Evolutionary conservation across 2,329 filamentous ascomycete genomes (phyloP).

Genomic region (Elsinoe perseae): DNA sequence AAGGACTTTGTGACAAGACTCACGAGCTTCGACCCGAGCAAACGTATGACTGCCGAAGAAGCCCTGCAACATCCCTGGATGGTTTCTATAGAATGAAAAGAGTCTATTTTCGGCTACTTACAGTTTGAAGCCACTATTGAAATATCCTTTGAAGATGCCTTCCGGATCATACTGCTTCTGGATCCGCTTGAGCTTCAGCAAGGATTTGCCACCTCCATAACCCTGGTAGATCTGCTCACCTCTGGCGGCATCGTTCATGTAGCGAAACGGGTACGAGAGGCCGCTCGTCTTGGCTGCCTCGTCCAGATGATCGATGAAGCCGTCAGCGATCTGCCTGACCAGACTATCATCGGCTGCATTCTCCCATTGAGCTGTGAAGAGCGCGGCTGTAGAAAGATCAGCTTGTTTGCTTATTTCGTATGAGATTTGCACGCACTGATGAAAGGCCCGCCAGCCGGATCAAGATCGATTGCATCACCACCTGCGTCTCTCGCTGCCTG

Average conservation of each 20-base stretch:
- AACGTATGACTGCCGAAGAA: too few species aligned
- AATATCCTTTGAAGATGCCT: neutral
- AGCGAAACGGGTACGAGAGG: neutral
- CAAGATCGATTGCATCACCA: conserved; percentile 7
- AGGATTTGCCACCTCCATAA: neutral
- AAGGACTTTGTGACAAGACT: too few species aligned
- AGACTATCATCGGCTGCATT: neutral
- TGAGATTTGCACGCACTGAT: neutral
- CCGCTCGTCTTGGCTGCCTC: neutral
- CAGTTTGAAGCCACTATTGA: neutral
- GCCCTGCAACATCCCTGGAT: too few species aligned
- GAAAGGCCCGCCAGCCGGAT: neutral
- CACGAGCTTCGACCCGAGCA: too few species aligned
- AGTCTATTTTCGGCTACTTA: neutral
- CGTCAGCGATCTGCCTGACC: neutral
- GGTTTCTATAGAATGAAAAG: neutral
- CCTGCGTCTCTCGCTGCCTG: neutral
- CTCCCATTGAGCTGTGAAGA: neutral
- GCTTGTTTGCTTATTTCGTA: neutral
- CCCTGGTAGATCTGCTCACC: neutral
- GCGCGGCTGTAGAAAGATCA: neutral
- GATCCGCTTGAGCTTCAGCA: neutral
- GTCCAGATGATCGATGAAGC: neutral
- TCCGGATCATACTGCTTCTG: neutral
- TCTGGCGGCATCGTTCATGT: conserved; percentile 7